Percentiles rank a stretch among this genome's conserved stretches.
phyloP scores from a whole-genome alignment of 768 basidiomycete species.

The Suillus clintonianus region DNA sequence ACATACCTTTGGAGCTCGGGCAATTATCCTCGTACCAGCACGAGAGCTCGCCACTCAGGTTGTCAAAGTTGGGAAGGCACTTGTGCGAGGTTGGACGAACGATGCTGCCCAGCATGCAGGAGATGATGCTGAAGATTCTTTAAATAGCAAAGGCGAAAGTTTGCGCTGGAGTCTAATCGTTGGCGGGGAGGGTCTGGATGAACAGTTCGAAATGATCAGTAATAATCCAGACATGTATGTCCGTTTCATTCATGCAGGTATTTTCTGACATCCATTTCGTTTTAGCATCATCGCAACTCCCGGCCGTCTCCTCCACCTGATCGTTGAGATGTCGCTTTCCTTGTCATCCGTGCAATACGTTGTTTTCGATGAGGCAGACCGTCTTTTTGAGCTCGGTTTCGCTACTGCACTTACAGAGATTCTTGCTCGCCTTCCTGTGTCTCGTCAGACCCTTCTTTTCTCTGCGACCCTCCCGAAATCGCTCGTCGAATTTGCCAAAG shows the following conservation, averaged over 20 bases:
- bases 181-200: conserved; percentile 93
- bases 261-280: conserved; percentile 12
- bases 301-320: conserved; percentile 93
- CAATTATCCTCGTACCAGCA: conserved; percentile 87
- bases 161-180: conserved; percentile 94
- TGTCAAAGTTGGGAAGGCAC: conserved; percentile 90
- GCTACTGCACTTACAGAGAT: conserved; percentile 91
- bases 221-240: conserved; percentile 94
- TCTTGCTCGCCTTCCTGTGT: conserved; percentile 79
- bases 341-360: conserved; percentile 85
- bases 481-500: conserved; percentile 97
- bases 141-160: conserved; percentile 48
- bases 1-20: conserved; percentile 79
- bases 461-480: conserved; percentile 96
- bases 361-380: conserved; percentile 97
- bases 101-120: conserved; percentile 72
- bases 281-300: conserved; percentile 94
- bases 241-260: conserved; percentile 5
- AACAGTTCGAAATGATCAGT: conserved; percentile 95
- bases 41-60: conserved; percentile 95
- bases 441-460: conserved; percentile 91
- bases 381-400: conserved; percentile 98
- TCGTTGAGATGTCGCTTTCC: conserved; percentile 96
- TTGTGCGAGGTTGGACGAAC: conserved; percentile 78
- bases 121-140: conserved; percentile 50